Base-by-base conservation (phyloP, 2,329 filamentous ascomycete species). In the Pyrenochaeta sp. region DNA sequence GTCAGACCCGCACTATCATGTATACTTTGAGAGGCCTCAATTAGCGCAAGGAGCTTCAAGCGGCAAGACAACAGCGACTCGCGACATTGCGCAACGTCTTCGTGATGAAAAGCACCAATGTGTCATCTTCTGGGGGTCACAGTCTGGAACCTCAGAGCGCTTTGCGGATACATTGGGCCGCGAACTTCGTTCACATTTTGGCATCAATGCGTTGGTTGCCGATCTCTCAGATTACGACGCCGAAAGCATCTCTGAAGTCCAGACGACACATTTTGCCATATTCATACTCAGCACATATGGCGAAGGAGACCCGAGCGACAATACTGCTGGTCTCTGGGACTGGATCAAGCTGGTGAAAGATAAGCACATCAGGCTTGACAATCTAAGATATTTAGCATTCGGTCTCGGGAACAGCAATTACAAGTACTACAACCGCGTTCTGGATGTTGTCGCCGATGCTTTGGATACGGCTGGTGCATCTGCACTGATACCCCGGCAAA, bases 11-110 rank as follows among this genome's bases (percentile, higher is more conserved):
- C 73, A 79, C 42, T 55, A 72, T 24, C 66, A 79, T 51, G 63
- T 80, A 17, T 77, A 70, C 57, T 82, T 74, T 36, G 74, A 81
- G 51, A 71, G 72, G 24, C 79, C 79, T 11, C 79, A 79, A 48
- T 50, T 75, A 38, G 66, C 65, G 27, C 58, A 69, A 36, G 65
- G 65, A 22, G 52, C 41, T n/a, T 52, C 53, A 20, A 54, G 31
- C 31, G 48, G 43, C 31, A 49, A 51, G 8, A 30, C 48, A 9
- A 21, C 43, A 20, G 26, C 47, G n/a, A 78, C 76, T 0, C 70
- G 77, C 29, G 73, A 81, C 48, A 74, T 81, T 44, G 73, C 74
- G 0, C 65, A 74, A 42, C 73, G 72, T 30, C 55, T 78, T 8
- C 63, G 69, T 20, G 71, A 77, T 43, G 64, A 68, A 1, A 14